Conservation (phyloP, 2,329 filamentous ascomycete genomes). For the Orbilia ellipsospora region DNA sequence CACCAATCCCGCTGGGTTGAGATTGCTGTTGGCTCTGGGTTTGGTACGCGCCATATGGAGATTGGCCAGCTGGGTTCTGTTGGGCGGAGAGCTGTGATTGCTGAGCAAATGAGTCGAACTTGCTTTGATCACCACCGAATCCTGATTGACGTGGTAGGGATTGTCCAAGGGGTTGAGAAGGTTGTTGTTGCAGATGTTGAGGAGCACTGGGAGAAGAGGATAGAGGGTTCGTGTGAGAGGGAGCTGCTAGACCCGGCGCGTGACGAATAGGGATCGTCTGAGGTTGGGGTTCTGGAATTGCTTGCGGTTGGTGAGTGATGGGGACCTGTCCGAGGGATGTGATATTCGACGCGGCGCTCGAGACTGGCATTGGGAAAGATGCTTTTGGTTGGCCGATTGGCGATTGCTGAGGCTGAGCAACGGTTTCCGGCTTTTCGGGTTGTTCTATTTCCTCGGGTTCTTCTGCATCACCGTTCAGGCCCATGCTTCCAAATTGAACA, state of each 20-base stretch:
- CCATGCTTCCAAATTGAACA: constrained; percentile 97
- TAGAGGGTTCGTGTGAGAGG: constrained; percentile 77
- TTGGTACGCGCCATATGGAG: constrained; percentile 56
- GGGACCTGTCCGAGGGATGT: constrained; percentile 62
- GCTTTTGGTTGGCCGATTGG: constrained; percentile 89
- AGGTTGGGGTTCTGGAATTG: constrained; percentile 59
- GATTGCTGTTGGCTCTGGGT: constrained; percentile 56
- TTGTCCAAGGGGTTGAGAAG: constrained; percentile 70
- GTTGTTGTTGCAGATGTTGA: constrained; percentile 73
- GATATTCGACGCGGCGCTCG: constrained; percentile 66
- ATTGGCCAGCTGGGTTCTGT: constrained; percentile 61
- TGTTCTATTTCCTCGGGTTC: constrained; percentile 89
- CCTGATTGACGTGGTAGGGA: constrained; percentile 68
- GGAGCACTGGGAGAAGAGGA: constrained; percentile 75
- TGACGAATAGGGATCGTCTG: constrained; percentile 69
- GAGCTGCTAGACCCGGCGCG: constrained; percentile 65
- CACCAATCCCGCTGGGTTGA: constrained; percentile 12
- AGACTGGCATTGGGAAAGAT: constrained; percentile 72
- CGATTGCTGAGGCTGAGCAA: constrained; percentile 90
- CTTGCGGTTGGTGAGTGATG: constrained; percentile 61
- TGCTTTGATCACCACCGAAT: constrained; percentile 77
- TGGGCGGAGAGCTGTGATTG: constrained; percentile 59
- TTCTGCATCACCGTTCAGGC: constrained; percentile 78
- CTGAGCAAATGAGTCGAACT: constrained; percentile 74
- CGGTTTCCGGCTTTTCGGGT: constrained; percentile 92